Percentiles rank a stretch among this genome's conserved stretches.
Conservation (phyloP, 129 eudicot species). For the Artemisia tridentata region DNA sequence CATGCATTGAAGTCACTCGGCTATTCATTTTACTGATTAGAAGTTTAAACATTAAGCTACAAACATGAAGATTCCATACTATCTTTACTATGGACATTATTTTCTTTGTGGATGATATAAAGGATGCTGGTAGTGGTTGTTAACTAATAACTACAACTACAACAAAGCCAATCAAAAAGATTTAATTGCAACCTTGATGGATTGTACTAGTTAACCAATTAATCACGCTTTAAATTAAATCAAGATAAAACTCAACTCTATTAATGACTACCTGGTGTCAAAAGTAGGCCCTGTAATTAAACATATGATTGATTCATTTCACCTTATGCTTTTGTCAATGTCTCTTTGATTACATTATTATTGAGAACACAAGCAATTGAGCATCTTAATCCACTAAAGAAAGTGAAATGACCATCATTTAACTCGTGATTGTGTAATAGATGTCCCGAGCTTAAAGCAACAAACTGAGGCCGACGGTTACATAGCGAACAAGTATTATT, state of each 20-base stretch:
- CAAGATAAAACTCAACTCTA: slow-evolving; percentile 14
- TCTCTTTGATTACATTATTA: slow-evolving; percentile 27
- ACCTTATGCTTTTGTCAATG: slow-evolving; percentile 27
- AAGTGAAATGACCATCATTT: slow-evolving; percentile 17
- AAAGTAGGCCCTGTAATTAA: slow-evolving; percentile 21
- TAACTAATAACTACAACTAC: background rate
- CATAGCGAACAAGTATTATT: background rate
- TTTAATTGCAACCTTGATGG: background rate
- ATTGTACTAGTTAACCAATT: background rate
- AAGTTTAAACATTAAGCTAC: no score
- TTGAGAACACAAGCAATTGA: slow-evolving; percentile 37
- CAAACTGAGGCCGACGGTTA: background rate
- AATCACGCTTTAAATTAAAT: background rate
- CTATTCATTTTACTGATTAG: no score
- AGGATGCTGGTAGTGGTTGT: background rate
- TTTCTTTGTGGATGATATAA: background rate
- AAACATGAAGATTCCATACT: no score
- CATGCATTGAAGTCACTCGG: no score
- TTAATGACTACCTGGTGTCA: slow-evolving; percentile 10
- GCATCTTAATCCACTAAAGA: slow-evolving; percentile 17
- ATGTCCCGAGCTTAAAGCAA: slow-evolving; percentile 22
- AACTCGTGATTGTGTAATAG: slow-evolving; percentile 17
- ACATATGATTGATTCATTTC: slow-evolving; percentile 29
- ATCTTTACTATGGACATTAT: no score
- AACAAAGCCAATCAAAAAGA: background rate